Conservation (phyloP, 495 filamentous ascomycete species). For the Tuber brumale region DNA sequence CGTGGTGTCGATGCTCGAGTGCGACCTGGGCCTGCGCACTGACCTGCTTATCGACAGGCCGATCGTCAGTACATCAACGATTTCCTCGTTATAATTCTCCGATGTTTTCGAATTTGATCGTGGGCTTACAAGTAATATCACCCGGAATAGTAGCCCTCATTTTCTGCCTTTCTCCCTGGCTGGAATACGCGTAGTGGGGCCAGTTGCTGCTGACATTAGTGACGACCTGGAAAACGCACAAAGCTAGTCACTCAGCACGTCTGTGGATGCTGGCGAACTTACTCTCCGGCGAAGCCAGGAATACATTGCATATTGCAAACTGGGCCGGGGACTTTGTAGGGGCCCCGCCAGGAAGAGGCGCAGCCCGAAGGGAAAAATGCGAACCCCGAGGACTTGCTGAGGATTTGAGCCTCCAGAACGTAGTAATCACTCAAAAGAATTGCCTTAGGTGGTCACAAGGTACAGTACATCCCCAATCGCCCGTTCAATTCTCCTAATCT, state of each 20-base stretch:
- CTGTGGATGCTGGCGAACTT: background rate
- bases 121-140: background rate
- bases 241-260: background rate
- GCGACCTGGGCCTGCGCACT: background rate
- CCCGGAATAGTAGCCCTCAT: background rate
- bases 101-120: background rate
- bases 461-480: background rate
- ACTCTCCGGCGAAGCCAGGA: background rate
- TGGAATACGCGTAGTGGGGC: background rate
- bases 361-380: background rate
- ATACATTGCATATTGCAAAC: conserved; percentile 1
- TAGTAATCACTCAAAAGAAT: background rate
- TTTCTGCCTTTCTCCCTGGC: background rate
- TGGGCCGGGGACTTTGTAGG: background rate
- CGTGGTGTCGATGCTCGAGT: background rate
- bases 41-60: background rate
- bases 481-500: background rate
- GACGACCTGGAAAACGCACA: background rate
- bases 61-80: background rate
- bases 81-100: background rate
- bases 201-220: background rate
- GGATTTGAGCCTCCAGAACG: background rate
- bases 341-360: background rate
- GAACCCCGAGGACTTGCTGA: background rate
- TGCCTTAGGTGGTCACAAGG: background rate